Conservation (phyloP, 139 green algal genomes). For the Yamagishiella unicocca region DNA sequence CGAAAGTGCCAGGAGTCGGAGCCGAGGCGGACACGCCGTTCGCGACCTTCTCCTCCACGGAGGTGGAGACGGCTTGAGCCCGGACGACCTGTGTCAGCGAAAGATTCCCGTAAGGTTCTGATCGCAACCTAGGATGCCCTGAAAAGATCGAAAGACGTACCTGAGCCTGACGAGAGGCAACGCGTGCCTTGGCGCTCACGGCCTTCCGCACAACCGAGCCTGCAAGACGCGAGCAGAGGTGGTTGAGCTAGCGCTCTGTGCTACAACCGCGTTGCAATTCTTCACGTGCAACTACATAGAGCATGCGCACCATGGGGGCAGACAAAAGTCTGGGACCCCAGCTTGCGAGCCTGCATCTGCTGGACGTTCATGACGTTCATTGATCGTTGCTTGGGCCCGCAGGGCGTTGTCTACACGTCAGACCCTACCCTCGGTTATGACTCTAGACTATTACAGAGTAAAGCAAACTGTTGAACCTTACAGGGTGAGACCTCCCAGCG, state of each 20-base stretch:
- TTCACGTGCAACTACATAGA: not conserved
- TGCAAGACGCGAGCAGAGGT: not conserved
- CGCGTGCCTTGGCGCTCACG: not conserved
- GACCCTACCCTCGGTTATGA: not conserved
- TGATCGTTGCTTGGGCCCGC: not conserved
- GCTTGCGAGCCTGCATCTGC: conserved; percentile 5
- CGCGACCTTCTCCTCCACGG: not conserved
- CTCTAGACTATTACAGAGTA: not conserved
- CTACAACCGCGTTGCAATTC: not conserved
- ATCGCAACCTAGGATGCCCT: not conserved
- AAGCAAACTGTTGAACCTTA: not conserved
- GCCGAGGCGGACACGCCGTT: not conserved
- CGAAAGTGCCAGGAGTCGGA: not conserved
- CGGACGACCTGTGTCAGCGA: conserved; percentile 24
- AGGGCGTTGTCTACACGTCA: not conserved
- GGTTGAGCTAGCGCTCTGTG: not conserved
- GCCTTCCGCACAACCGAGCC: conserved; percentile 12
- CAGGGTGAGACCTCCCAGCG: too few relatives aligned
- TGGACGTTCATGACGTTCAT: conserved; percentile 15
- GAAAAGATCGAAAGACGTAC: not conserved
- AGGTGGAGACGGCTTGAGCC: conserved; percentile 13
- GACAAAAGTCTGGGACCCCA: conserved; percentile 40
- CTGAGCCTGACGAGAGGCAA: conserved; percentile 8
- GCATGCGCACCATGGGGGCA: conserved; percentile 26
- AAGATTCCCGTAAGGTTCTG: too few relatives aligned